Conservation (phyloP, 768 basidiomycete species). For the Gymnopilus dilepis region DNA sequence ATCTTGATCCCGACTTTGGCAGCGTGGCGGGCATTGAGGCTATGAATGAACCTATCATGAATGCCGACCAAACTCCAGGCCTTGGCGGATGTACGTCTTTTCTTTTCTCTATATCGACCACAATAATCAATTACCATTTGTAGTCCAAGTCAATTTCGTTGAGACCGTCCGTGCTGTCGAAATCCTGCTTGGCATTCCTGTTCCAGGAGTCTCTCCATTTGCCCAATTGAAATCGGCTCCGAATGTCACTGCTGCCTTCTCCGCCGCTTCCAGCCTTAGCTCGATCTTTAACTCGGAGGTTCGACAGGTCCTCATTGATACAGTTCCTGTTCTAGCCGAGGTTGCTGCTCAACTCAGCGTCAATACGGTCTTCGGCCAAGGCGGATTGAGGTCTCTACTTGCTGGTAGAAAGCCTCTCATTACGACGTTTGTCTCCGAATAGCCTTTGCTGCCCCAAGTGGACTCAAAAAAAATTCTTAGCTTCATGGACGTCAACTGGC, state of each 20-base stretch:
- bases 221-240: slow-evolving; percentile 8
- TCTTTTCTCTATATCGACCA: not conserved
- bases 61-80: slow-evolving; percentile 68
- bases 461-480: slow-evolving; percentile 41
- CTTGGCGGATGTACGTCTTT: slow-evolving; percentile 66
- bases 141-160: slow-evolving; percentile 77
- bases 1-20: slow-evolving; percentile 68
- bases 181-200: slow-evolving; percentile 57
- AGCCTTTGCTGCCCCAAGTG: not conserved
- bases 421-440: slow-evolving; percentile 40
- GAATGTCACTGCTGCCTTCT: slow-evolving; percentile 35
- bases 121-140: not conserved
- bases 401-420: slow-evolving; percentile 27
- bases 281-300: slow-evolving; percentile 34
- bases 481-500: slow-evolving; percentile 86
- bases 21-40: slow-evolving; percentile 77
- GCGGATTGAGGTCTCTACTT: slow-evolving; percentile 14
- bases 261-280: slow-evolving; percentile 19
- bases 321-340: slow-evolving; percentile 42
- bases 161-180: slow-evolving; percentile 70
- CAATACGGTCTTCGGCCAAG: slow-evolving; percentile 24
- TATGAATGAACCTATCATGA: slow-evolving; percentile 79
- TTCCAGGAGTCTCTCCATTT: slow-evolving; percentile 36
- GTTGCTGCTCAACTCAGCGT: slow-evolving; percentile 33
- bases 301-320: slow-evolving; percentile 36